Base-by-base conservation (phyloP, 192 early-diverging fungal species). In the Coemansia sp. region DNA sequence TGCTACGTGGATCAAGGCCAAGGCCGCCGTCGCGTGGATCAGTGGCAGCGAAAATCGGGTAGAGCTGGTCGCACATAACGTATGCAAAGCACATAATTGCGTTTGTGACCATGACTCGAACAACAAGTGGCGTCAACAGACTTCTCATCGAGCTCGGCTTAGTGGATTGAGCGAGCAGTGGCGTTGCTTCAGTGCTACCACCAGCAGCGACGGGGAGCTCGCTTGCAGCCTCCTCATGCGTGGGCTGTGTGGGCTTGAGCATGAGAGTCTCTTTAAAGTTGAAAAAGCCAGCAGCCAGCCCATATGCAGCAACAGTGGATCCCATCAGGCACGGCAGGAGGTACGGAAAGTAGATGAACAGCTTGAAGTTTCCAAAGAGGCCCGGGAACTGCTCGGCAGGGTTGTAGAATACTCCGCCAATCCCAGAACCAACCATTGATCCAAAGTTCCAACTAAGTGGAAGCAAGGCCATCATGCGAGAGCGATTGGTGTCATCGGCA, bases 291-390 rank as follows among this genome's bases (percentile, higher is more conserved):
- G 91, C 65, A 3, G 86, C 63, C 33, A 90, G 86, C 0, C 90
- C 89, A 48, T 87, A 62, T 6, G 87, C 18, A 16, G 86, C 84
- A 6, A 91, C 78, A 25, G 77, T 45, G 6, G 87, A 76, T 10
- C 88, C 85, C 8, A 90, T 72, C 23, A 89, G 63, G 59, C 93
- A 96, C 5, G 94, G 94, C 6, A 96, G 85, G 45, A 92, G 85
- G 62, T 94, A 96, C 1, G 93, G 93, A 65, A 87, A 90, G 0
- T 73, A 39, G 25, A 62, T 74, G n/a, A 94, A 85, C 55, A 95
- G 84, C 21, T 52, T 34, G 59, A 65, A 72, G 42, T 85, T 35
- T 2, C 86, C 87, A 68, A 88, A 89, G 0, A 84, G 68, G 6
- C 66, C 59, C 0, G 92, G 91, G 50, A 86, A 90, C 18, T 79